Percentiles rank a stretch among this genome's conserved stretches.
These are phyloP conservation scores for Aspergillus fructus DNA, from an alignment of 2,329 filamentous ascomycete genomes.

Conservation along the genomic window DNA sequence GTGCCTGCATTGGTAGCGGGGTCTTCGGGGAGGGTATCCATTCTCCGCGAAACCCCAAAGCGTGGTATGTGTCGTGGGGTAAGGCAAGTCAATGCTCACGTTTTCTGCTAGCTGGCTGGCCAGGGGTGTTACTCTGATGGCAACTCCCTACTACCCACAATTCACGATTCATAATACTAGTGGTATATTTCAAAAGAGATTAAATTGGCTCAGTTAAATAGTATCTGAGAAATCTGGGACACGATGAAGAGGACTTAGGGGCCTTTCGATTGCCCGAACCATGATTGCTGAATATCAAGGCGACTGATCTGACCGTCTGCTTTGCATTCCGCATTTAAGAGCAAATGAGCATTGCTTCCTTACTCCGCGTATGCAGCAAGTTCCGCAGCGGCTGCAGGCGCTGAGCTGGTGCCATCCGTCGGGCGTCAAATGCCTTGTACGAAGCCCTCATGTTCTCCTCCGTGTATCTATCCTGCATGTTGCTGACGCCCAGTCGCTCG, in stretches of 20 bases:
- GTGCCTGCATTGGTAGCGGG: not conserved
- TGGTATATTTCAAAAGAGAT: too few relatives aligned
- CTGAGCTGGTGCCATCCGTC: conserved; percentile 25
- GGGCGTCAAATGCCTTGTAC: conserved; percentile 26
- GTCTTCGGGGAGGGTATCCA: not conserved
- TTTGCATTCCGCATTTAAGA: not conserved
- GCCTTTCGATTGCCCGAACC: too few relatives aligned
- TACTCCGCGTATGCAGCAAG: not conserved
- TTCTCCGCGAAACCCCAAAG: not conserved
- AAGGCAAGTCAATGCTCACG: conserved; percentile 5
- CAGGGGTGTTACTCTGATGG: conserved; percentile 24
- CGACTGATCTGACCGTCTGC: not conserved
- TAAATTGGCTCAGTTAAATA: too few relatives aligned
- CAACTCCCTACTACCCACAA: not conserved
- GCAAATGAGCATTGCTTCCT: not conserved
- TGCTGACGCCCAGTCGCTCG: conserved; percentile 2
- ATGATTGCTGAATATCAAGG: not conserved
- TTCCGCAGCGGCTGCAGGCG: conserved; percentile 14
- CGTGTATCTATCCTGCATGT: conserved; percentile 23
- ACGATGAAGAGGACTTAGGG: too few relatives aligned
- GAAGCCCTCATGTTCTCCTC: conserved; percentile 19
- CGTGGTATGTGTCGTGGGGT: not conserved
- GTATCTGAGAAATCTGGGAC: too few relatives aligned
- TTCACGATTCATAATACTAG: too few relatives aligned
- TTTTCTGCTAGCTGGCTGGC: conserved; percentile 29